Percentiles rank a stretch among this genome's conserved stretches.
Conservation (phyloP, 768 basidiomycete genomes). For the Leccinum barrowsii region DNA sequence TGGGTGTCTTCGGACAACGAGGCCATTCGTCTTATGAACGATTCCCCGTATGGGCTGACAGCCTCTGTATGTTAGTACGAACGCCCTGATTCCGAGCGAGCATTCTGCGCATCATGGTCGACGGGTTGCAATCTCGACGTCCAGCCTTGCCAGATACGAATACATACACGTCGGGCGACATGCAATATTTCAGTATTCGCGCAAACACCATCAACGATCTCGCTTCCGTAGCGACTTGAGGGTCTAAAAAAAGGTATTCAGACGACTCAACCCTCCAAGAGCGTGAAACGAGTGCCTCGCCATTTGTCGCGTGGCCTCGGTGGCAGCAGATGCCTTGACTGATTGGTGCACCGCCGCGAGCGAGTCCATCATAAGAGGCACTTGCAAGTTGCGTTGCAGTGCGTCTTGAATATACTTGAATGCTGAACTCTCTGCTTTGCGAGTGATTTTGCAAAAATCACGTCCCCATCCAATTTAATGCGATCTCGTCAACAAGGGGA, state of each 20-base stretch:
- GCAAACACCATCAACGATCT: conserved; percentile 86
- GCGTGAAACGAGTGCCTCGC: conserved; percentile 37
- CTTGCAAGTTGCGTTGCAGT: conserved; percentile 85
- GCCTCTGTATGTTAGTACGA: too few species aligned
- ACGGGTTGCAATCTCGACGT: conserved; percentile 69
- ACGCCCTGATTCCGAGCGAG: too few species aligned
- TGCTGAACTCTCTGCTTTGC: conserved; percentile 66
- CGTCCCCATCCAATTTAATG: conserved; percentile 78
- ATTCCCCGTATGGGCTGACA: too few species aligned
- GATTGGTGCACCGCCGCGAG: conserved; percentile 79
- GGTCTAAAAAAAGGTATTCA: conserved; percentile 37
- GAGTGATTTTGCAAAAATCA: conserved; percentile 67
- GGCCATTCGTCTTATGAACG: too few species aligned
- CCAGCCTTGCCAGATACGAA: conserved; percentile 78
- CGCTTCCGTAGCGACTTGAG: conserved; percentile 63
- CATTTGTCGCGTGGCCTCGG: conserved; percentile 76
- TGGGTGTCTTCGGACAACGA: too few species aligned
- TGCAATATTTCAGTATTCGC: conserved; percentile 81
- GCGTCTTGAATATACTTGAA: conserved; percentile 88
- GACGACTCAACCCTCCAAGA: conserved; percentile 12
- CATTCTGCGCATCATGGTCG: too few species aligned
- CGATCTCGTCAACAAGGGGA: background rate
- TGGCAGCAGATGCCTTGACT: conserved; percentile 64
- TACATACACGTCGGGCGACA: conserved; percentile 80
- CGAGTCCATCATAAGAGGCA: conserved; percentile 90